These are phyloP conservation scores for Phytophthora ohioensis DNA, from an alignment of 352 stramenopile genomes.

Conservation along the genomic window DNA sequence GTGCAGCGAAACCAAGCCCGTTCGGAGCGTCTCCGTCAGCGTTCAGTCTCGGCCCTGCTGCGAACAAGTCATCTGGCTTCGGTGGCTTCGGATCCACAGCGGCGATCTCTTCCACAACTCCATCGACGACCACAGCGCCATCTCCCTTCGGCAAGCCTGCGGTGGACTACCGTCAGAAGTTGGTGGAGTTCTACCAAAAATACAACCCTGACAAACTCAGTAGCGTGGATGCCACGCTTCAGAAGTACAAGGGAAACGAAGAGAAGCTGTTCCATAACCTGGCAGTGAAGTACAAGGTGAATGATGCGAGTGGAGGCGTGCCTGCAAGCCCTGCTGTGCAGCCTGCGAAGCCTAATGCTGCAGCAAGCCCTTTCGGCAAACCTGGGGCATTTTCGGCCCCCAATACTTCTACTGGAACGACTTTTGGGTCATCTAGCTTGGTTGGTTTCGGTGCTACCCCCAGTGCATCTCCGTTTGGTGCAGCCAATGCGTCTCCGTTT, in stretches of 20 bases:
- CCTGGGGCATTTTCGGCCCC: conserved; percentile 50
- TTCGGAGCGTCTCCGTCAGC: conserved; percentile 37
- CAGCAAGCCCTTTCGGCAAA: conserved; percentile 75
- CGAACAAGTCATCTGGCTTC: conserved; percentile 38
- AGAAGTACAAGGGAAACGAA: conserved; percentile 91
- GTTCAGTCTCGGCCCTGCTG: conserved; percentile 37
- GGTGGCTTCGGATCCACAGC: conserved; percentile 32
- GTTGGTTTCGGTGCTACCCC: conserved; percentile 52
- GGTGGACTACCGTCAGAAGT: conserved; percentile 63
- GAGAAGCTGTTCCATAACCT: conserved; percentile 82
- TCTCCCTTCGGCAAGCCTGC: conserved; percentile 56
- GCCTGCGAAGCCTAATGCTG: conserved; percentile 44
- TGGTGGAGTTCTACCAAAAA: conserved; percentile 93
- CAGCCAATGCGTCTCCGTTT: conserved; percentile 56
- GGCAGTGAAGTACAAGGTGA: conserved; percentile 78
- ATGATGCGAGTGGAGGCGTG: conserved; percentile 15
- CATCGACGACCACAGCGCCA: conserved; percentile 13
- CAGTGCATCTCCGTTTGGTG: conserved; percentile 53
- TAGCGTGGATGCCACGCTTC: conserved; percentile 88
- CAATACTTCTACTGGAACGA: conserved; percentile 17
- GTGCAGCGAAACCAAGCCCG: conserved; percentile 22
- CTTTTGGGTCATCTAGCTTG: conserved; percentile 54
- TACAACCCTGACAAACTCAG: conserved; percentile 91
- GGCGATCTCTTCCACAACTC: conserved; percentile 21
- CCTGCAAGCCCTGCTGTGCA: conserved; percentile 53